Base-by-base conservation (phyloP, 768 basidiomycete species). In the Russula abietina region DNA sequence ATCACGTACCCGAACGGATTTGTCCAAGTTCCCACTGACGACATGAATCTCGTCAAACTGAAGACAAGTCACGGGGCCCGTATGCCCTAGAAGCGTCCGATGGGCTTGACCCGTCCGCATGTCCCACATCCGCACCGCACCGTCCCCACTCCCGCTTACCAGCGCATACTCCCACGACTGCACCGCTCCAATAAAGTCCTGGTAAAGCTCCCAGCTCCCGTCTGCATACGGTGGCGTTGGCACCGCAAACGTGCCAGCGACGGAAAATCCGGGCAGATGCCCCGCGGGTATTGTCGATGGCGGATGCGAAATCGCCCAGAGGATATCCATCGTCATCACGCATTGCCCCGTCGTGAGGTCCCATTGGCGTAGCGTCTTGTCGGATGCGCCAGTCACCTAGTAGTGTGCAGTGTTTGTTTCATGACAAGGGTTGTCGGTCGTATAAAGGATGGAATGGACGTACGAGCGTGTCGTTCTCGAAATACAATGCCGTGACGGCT, bases 111-210 rank as follows among this genome's bases (percentile, higher is more conserved):
- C 97, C 33, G 96, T 99, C 50, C 97, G 88, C 94, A 98, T 98
- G 71, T 99, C 97, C 97, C 97, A 99, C 95, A 99, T 98, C 67
- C 97, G 77, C 33, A 98, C 95, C 3, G 90, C 96, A 41, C 96
- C 94, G 72, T 99, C 97, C 1, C 93, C 95, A 69, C 93, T 97
- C 2, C 95, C 97, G 68, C 93, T 97, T 5, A 98, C 93, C 39
- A 99, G 81, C 1, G 93, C 97, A 72, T 97, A 96, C 4, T 94
- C 95, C 96, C 97, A 98, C 73, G 98, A 98, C 72, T 98, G 97
- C 48, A 98, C 89, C 4, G 90, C 93, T 2, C 97, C 97, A 9
- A 99, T 93, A 71, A 96, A 98, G 73, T 99, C 95, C 72, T 94
- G 86, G 73, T 96, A 97, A 83, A 92, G 86, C 64, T 96, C 93